Conservation (phyloP, 108 stramenopile species). For the Conticribra weissflogii region DNA sequence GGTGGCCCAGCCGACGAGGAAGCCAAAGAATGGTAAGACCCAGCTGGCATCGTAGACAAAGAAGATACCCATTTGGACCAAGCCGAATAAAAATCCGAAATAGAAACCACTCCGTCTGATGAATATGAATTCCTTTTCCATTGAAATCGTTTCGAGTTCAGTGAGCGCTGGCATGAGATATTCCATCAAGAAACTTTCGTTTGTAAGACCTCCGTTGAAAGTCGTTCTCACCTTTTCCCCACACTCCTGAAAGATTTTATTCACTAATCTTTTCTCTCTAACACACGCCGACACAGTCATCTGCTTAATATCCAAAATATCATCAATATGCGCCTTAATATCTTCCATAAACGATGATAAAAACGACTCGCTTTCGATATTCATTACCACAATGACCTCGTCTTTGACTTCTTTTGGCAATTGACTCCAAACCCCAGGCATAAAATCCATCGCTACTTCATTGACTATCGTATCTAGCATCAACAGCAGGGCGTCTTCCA, state of each 20-base stretch:
- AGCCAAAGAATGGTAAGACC: slow-evolving; percentile 89
- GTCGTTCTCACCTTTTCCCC: slow-evolving; percentile 70
- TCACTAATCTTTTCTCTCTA: slow-evolving; percentile 84
- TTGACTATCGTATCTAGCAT: slow-evolving; percentile 87
- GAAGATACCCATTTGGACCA: slow-evolving; percentile 82
- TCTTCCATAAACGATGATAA: slow-evolving; percentile 80
- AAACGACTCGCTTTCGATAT: slow-evolving; percentile 71
- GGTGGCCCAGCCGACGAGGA: slow-evolving; percentile 81
- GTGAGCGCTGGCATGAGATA: too few species aligned
- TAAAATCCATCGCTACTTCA: slow-evolving; percentile 84
- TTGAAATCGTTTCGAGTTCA: background rate
- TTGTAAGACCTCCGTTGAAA: background rate
- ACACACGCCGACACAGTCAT: slow-evolving; percentile 89
- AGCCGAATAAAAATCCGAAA: slow-evolving; percentile 89
- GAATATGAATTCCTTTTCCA: slow-evolving; percentile 59
- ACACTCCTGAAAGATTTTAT: slow-evolving; percentile 91
- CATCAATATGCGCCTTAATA: slow-evolving; percentile 79
- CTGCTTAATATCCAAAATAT: slow-evolving; percentile 88
- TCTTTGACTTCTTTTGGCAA: slow-evolving; percentile 82
- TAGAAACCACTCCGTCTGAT: slow-evolving; percentile 78
- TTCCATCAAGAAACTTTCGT: too few species aligned
- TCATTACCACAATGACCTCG: slow-evolving; percentile 77
- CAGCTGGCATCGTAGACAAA: slow-evolving; percentile 74
- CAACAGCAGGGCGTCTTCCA: slow-evolving; percentile 61
- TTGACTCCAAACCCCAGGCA: slow-evolving; percentile 75